Evolutionary conservation across 164 flowering plant genomes (phyloP).

Genomic region (Vitis vinifera): ASM3070453v1 NC_081815.1:9857001-9857500

Average conservation of each 20-base stretch:
- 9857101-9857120: neutral
- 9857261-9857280: neutral
- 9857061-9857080: too few relatives aligned
- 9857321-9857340: slow-evolving; percentile 7
- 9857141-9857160: neutral
- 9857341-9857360: slow-evolving; percentile 25
- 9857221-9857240: slow-evolving; percentile 12
- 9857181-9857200: neutral
- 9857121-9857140: too few relatives aligned
- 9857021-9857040: slow-evolving; percentile 1
- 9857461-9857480: slow-evolving; percentile 3
- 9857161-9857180: neutral
- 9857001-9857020: slow-evolving; percentile 14
- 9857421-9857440: neutral
- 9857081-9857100: neutral
- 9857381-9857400: slow-evolving; percentile 3
- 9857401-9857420: neutral
- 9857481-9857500: neutral
- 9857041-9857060: too few relatives aligned
- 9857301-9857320: slow-evolving; percentile 12
- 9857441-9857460: neutral
- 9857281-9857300: neutral
- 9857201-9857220: neutral
- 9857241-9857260: slow-evolving; percentile 9
- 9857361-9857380: slow-evolving; percentile 12